A percentile compares a stretch with the other conserved stretches of the same genome.
These are phyloP conservation scores for Globisporangium viniferum DNA, from an alignment of 352 stramenopile genomes.

Conservation along the genomic window DNA sequence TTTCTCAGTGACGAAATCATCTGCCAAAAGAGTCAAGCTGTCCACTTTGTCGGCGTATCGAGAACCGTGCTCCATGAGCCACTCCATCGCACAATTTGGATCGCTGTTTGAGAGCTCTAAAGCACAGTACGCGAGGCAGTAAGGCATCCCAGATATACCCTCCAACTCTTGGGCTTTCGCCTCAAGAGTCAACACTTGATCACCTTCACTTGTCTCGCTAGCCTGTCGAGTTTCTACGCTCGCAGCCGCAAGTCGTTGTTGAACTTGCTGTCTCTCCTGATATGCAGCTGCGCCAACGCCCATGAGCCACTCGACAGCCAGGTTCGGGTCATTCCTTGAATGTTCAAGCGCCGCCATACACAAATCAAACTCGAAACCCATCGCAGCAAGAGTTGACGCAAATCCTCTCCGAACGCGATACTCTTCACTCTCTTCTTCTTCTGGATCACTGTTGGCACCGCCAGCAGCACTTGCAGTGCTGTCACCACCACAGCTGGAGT, in stretches of 20 bases:
- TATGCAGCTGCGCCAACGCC: conserved; percentile 65
- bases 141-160: conserved; percentile 75
- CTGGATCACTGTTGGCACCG: conserved; percentile 48
- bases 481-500: neutral
- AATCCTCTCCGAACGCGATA: conserved; percentile 73
- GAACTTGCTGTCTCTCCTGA: conserved; percentile 63
- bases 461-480: neutral
- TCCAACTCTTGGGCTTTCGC: conserved; percentile 69
- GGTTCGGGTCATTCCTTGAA: conserved; percentile 78
- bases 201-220: conserved; percentile 10
- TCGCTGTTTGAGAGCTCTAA: conserved; percentile 79
- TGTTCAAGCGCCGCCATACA: conserved; percentile 83
- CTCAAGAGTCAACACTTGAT: conserved; percentile 34
- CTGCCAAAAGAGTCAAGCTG: conserved; percentile 38
- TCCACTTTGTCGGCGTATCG: conserved; percentile 57
- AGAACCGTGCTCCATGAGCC: conserved; percentile 80
- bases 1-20: conserved; percentile 47
- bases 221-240: conserved; percentile 33
- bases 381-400: conserved; percentile 76
- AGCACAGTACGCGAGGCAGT: conserved; percentile 52
- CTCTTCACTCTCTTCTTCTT: conserved; percentile 72
- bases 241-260: conserved; percentile 47
- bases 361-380: conserved; percentile 88
- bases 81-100: conserved; percentile 85
- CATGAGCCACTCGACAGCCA: conserved; percentile 87